Conservation (phyloP, 495 filamentous ascomycete species). For the Letharia lupina region DNA sequence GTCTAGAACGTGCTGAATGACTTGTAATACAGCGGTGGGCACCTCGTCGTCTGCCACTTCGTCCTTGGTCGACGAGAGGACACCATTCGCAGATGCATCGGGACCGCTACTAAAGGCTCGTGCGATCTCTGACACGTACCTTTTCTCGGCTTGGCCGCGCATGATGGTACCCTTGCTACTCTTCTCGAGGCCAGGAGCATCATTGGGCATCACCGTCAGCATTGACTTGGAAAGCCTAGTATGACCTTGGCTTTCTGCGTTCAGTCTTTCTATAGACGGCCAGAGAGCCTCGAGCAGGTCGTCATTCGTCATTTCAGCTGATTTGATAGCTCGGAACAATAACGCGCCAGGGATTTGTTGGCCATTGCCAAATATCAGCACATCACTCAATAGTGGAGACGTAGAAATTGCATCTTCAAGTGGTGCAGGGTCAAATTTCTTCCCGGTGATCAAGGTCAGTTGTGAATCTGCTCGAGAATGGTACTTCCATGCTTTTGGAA, state of each 20-base stretch:
- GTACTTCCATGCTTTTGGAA: conserved; percentile 49
- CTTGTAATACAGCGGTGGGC: conserved; percentile 21
- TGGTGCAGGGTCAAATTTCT: conserved; percentile 59
- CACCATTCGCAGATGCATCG: neutral
- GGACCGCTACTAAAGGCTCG: conserved; percentile 29
- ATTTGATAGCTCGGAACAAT: conserved; percentile 28
- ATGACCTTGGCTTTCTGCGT: conserved; percentile 35
- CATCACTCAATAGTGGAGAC: conserved; percentile 32
- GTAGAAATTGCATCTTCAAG: conserved; percentile 43
- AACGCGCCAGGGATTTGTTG: conserved; percentile 39
- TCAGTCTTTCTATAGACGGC: conserved; percentile 34
- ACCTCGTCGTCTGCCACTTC: conserved; percentile 29
- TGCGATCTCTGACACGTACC: conserved; percentile 36
- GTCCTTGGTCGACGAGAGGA: neutral
- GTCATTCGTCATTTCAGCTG: conserved; percentile 14
- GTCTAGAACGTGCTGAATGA: conserved; percentile 29
- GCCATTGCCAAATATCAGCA: conserved; percentile 42
- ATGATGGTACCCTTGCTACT: conserved; percentile 49
- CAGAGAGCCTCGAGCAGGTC: conserved; percentile 31
- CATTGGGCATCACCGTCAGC: conserved; percentile 34
- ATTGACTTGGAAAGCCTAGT: conserved; percentile 37
- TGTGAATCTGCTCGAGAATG: conserved; percentile 52
- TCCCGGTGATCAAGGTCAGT: conserved; percentile 54
- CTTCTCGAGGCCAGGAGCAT: conserved; percentile 33
- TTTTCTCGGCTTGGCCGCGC: conserved; percentile 34